Evolutionary conservation across 768 basidiomycete genomes (phyloP), one percentile per base, ranked within the genome.

Genomic region (Tulasnella sp.): DNA sequence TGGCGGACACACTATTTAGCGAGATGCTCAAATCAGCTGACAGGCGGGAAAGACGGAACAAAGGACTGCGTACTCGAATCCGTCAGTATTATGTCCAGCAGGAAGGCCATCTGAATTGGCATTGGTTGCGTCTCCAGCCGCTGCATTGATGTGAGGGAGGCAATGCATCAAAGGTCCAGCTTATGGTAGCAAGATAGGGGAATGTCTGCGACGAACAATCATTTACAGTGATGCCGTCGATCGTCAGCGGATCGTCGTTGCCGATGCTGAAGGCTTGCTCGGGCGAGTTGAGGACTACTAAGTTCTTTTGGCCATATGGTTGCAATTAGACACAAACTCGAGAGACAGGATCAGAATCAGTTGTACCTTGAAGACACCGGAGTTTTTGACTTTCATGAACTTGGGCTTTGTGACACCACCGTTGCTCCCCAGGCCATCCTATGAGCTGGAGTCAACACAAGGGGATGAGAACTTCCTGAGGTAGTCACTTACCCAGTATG

Each of bases 121-220:
- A 65, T 83, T 84, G 0, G 81, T 73, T 9, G 65, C 63, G 62
- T 79, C 75, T 21, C 82, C 82, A 49, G 73, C 72, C 32, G 80
- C 83, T 83, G 26, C 52, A 13, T 17, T n/a, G n/a, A n/a, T n/a
- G n/a, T n/a, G n/a, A n/a, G n/a, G n/a, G n/a, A n/a, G n/a, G n/a
- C n/a, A n/a, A n/a, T 21, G 15, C 2, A 53, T 8, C 15, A 8
- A 38, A 34, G 17, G 30, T n/a, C 11, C 11, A 4, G 3, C 11
- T 30, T 24, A 13, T 19, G 29, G 13, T 49, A 11, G 3, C 49
- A 15, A 26, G 8, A 38, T 8, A n/a, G 15, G 13, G 7, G 51
- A 23, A 26, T 11, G 11, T 27, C 52, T 51, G 23, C 8, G 4
- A 65, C 77, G 63, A 48, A 84, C 83, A 80, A 62, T 85, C 73